Conservation (phyloP, 2,329 filamentous ascomycete species). For the Colletotrichum caudatum region DNA sequence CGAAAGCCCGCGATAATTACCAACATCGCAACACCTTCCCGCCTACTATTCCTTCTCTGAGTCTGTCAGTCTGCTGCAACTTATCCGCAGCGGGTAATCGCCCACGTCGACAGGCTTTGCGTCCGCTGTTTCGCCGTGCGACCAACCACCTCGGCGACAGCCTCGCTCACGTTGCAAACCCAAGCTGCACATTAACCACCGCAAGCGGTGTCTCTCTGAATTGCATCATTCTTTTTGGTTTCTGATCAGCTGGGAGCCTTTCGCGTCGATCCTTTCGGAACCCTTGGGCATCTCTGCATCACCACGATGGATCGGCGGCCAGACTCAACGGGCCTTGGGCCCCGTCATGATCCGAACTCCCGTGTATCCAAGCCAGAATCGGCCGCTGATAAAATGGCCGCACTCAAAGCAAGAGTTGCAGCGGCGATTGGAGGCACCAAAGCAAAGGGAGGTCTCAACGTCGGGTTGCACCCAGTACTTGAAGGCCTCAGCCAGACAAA, state of each 20-base stretch:
- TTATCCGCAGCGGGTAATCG: not conserved
- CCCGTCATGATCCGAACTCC: slow-evolving; percentile 66
- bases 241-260: not conserved
- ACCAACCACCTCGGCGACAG: not conserved
- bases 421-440: slow-evolving; percentile 75
- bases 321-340: slow-evolving; percentile 64
- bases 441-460: slow-evolving; percentile 76
- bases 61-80: not conserved
- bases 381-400: slow-evolving; percentile 76
- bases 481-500: slow-evolving; percentile 66
- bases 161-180: not conserved
- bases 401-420: slow-evolving; percentile 83
- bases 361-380: slow-evolving; percentile 68
- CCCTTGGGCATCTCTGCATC: not conserved
- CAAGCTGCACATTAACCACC: not conserved
- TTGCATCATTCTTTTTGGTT: not conserved
- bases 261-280: not conserved
- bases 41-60: not conserved
- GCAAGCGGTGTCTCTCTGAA: not conserved
- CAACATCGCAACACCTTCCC: not conserved
- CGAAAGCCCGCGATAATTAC: not conserved
- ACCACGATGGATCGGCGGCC: slow-evolving; percentile 64
- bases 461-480: slow-evolving; percentile 82
- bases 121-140: no score
- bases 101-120: slow-evolving; percentile 2